These are phyloP conservation scores for Aspergillus fumigatiaffinis DNA, from an alignment of 2,329 filamentous ascomycete species.

Conservation along the genomic window DNA sequence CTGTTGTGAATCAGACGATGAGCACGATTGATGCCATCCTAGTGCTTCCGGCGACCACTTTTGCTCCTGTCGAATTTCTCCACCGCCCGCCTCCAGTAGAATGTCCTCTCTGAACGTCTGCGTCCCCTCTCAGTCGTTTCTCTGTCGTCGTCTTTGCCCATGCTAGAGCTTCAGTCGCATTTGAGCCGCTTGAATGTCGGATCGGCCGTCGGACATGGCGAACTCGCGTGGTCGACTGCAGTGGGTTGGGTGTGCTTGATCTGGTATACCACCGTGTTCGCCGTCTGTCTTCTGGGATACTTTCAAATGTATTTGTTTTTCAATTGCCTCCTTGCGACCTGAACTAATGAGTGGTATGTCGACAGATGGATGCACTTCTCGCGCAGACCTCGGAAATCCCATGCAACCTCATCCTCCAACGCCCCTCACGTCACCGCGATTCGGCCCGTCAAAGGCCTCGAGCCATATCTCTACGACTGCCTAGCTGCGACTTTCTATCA, in stretches of 20 bases:
- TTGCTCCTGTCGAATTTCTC: not conserved
- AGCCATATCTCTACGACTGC: constrained; percentile 87
- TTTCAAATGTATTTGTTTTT: constrained; percentile 51
- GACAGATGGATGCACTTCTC: constrained; percentile 55
- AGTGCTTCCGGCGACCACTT: not conserved
- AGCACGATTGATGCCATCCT: not conserved
- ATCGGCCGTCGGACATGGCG: constrained; percentile 26
- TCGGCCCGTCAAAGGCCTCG: constrained; percentile 87
- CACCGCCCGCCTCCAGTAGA: constrained; percentile 8
- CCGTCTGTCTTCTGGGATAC: constrained; percentile 57
- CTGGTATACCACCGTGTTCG: constrained; percentile 54
- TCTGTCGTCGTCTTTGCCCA: constrained; percentile 18
- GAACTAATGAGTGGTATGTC: constrained; percentile 6
- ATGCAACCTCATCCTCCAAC: constrained; percentile 39
- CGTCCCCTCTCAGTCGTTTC: constrained; percentile 1
- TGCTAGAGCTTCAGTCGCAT: constrained; percentile 26
- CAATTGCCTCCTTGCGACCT: not conserved
- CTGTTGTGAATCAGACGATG: not conserved
- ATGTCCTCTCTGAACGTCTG: constrained; percentile 11
- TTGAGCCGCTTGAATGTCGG: constrained; percentile 17
- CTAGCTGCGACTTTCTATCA: constrained; percentile 81
- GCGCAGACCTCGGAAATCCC: constrained; percentile 40
- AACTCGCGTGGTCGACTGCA: constrained; percentile 33
- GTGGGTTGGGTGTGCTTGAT: constrained; percentile 46
- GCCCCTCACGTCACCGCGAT: constrained; percentile 85